Conservation (phyloP, 2,329 filamentous ascomycete genomes). For the Aspergillus cejpii region DNA sequence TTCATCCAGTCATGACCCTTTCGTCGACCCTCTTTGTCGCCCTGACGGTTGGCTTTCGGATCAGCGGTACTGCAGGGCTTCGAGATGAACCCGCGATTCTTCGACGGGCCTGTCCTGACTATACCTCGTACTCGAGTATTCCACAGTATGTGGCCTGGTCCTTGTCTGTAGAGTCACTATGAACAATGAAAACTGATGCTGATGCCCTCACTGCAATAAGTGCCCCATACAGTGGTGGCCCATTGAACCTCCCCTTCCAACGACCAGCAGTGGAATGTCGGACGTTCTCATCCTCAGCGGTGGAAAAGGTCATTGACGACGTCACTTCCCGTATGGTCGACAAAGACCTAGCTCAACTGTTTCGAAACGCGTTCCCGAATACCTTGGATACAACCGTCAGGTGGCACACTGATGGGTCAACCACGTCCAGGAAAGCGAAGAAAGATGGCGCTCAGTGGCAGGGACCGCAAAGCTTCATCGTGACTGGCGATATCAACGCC, state of each 20-base stretch:
- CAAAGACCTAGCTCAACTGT: conserved; percentile 81
- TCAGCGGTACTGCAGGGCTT: conserved; percentile 9
- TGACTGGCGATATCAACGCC: conserved; percentile 86
- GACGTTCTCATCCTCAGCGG: conserved; percentile 78
- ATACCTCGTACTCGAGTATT: conserved; percentile 53
- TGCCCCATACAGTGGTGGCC: conserved; percentile 70
- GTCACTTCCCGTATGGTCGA: conserved; percentile 74
- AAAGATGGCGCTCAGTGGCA: conserved; percentile 62
- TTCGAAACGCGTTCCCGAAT: conserved; percentile 92
- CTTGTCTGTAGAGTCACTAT: background rate
- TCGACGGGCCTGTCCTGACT: conserved; percentile 57
- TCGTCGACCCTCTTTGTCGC: conserved; percentile 11
- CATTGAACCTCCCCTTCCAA: conserved; percentile 75
- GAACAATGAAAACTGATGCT: background rate
- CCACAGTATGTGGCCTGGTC: conserved; percentile 49
- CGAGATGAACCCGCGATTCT: conserved; percentile 26
- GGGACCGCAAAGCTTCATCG: conserved; percentile 84
- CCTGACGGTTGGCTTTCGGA: conserved; percentile 9
- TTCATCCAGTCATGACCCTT: conserved; percentile 4
- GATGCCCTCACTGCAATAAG: conserved; percentile 41
- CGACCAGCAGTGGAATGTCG: conserved; percentile 73
- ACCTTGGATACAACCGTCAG: conserved; percentile 83
- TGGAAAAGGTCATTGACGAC: conserved; percentile 81
- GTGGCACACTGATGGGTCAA: conserved; percentile 67
- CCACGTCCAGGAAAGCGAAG: conserved; percentile 29